Base-by-base conservation (phyloP, 1,284 basidiomycete species). In the Microbotryum lychnidis-dioicae region DNA sequence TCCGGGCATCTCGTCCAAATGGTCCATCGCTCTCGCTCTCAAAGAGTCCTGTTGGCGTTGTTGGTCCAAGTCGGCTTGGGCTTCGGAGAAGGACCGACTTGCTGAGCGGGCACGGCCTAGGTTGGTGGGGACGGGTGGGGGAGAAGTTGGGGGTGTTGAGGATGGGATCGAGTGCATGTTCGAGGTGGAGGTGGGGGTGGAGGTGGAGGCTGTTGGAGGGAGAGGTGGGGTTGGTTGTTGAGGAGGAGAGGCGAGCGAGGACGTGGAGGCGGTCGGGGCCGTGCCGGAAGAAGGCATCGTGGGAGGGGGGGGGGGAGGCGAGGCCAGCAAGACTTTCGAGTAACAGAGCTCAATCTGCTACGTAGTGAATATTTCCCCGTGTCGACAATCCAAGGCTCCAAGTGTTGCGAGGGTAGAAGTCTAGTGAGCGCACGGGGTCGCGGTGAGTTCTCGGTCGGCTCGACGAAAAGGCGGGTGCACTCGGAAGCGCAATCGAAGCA, bases 31-130 rank as follows among this genome's bases (percentile, higher is more conserved):
- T 27, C 37, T 21, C 20, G 33, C 31, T 14, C 21, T 6, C 9
- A 27, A 16, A 9, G 42, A 29, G 16, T 33, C 27, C 12, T 55
- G 44, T 49, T 57, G 47, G n/a, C 63, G 49, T 33, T 57, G 48
- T 14, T 48, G 23, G 7, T n/a, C 18, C 23, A 60, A 52, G 42
- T 65, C 63, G 9, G 56, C 60, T 29, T 65, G 60, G 4, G 54
- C 63, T n/a, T 65, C 57, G 6, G 9, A 33, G 50, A 58, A 61
- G 20, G 63, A 60, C 6, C 50, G 51, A 0, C 37, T 42, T 18
- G 37, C 37, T 3, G 37, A 42, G 12, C 37, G 37, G 16, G 37
- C 37, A 3, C 37, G 12, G 14, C 37, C 37, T 18, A 42, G 16
- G 4, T 18, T 31, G 31, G 31, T 31, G 31, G 31, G 12, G 37